phyloP scores from a whole-genome alignment of 805 yeast genomes.

The Yamadazyma nakazawae region DNA sequence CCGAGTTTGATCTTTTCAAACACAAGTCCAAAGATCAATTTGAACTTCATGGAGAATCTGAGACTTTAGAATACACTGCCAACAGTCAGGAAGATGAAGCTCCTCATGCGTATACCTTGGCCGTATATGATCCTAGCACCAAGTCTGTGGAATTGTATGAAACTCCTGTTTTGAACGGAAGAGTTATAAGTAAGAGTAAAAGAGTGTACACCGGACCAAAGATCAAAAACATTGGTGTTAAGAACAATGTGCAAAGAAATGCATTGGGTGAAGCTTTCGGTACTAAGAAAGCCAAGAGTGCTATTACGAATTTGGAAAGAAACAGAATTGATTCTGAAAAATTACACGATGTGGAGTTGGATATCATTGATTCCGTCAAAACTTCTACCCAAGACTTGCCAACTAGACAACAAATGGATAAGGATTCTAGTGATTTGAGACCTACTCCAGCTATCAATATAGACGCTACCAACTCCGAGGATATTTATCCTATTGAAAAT shows the following conservation, averaged over 20 bases:
- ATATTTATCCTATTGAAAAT: slow-evolving; percentile 69
- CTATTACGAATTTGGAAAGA: slow-evolving; percentile 73
- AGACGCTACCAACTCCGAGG: slow-evolving; percentile 80
- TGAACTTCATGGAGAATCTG: slow-evolving; percentile 73
- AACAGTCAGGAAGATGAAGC: slow-evolving; percentile 27
- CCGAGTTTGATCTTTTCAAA: slow-evolving; percentile 61
- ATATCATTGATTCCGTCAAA: slow-evolving; percentile 76
- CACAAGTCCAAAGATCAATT: slow-evolving; percentile 42
- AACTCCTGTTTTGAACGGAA: slow-evolving; percentile 58
- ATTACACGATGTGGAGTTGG: slow-evolving; percentile 69
- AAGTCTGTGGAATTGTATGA: slow-evolving; percentile 62
- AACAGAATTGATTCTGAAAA: slow-evolving; percentile 84
- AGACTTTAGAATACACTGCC: slow-evolving; percentile 72
- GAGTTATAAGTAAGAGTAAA: slow-evolving; percentile 59
- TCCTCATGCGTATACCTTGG: slow-evolving; percentile 61
- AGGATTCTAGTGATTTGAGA: slow-evolving; percentile 59
- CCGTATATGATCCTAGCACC: slow-evolving; percentile 68
- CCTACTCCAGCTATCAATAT: slow-evolving; percentile 78
- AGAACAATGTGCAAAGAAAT: slow-evolving; percentile 61
- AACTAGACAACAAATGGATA: slow-evolving; percentile 57
- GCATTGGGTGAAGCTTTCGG: slow-evolving; percentile 95
- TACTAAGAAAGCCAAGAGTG: slow-evolving; percentile 93
- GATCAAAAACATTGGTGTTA: slow-evolving; percentile 53
- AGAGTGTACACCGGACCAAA: slow-evolving; percentile 59
- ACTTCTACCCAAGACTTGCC: slow-evolving; percentile 72